Evolutionary conservation across 352 stramenopile species (phyloP).

Genomic region (Phytopythium helicoides): DNA sequence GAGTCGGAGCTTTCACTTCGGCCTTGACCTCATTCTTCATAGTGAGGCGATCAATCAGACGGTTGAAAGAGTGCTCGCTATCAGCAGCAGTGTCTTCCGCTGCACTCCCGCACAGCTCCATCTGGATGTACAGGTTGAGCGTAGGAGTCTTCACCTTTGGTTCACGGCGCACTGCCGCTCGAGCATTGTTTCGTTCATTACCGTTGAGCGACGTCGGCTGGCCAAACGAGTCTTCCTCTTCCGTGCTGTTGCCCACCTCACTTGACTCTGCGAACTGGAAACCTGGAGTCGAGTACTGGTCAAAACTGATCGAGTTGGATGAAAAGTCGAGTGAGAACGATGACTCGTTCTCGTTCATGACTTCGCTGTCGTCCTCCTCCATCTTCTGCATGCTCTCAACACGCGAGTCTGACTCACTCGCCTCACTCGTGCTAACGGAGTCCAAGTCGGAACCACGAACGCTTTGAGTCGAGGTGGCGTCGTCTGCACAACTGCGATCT

Average conservation of each 20-base stretch:
- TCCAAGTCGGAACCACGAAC: slow-evolving; percentile 32
- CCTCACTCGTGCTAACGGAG: slow-evolving; percentile 16
- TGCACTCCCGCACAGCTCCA: slow-evolving; percentile 56
- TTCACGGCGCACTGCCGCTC: not conserved
- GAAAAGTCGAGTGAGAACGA: slow-evolving; percentile 61
- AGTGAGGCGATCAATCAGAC: slow-evolving; percentile 39
- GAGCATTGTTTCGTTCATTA: slow-evolving; percentile 6
- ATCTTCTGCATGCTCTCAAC: slow-evolving; percentile 13
- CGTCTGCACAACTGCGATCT: slow-evolving; percentile 23
- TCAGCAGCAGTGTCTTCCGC: slow-evolving; percentile 6
- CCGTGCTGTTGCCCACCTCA: slow-evolving; percentile 24
- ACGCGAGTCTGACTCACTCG: not conserved
- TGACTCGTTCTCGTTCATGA: slow-evolving; percentile 22
- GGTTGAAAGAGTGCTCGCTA: slow-evolving; percentile 42
- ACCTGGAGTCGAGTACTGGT: slow-evolving; percentile 51
- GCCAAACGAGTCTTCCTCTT: slow-evolving; percentile 23
- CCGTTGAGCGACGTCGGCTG: slow-evolving; percentile 8
- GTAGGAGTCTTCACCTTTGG: slow-evolving; percentile 24
- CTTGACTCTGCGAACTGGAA: slow-evolving; percentile 62
- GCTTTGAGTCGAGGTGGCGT: slow-evolving; percentile 27
- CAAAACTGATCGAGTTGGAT: slow-evolving; percentile 43
- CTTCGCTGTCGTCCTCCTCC: slow-evolving; percentile 24
- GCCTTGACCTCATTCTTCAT: not conserved
- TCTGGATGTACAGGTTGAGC: slow-evolving; percentile 77
- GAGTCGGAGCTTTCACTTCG: not conserved